Percentiles rank a stretch among this genome's conserved stretches.
Conservation (phyloP, 164 flowering plant species). For the Paratinospora sagittata region DNA sequence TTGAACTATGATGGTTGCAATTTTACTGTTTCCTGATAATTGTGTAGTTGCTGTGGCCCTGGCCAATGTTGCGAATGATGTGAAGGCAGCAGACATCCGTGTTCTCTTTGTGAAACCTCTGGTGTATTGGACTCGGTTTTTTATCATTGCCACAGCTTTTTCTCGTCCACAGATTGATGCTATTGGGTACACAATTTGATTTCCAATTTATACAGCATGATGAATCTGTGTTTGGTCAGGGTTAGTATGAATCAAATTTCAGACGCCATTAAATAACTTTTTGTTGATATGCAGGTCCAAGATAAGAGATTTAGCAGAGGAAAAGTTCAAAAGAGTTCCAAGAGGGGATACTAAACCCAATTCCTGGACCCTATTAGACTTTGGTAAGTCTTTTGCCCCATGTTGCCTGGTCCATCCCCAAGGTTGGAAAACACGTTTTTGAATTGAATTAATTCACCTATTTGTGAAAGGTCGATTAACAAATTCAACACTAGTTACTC, state of each 20-base stretch:
- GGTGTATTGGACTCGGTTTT: slow-evolving; percentile 95
- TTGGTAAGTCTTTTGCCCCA: slow-evolving; percentile 50
- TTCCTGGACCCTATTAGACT: slow-evolving; percentile 90
- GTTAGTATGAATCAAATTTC: neutral
- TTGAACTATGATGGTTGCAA: neutral
- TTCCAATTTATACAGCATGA: neutral
- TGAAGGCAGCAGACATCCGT: slow-evolving; percentile 84
- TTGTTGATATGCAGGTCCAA: slow-evolving; percentile 38
- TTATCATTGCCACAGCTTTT: slow-evolving; percentile 92
- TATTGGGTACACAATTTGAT: slow-evolving; percentile 48
- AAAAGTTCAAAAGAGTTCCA: slow-evolving; percentile 59
- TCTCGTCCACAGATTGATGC: slow-evolving; percentile 95
- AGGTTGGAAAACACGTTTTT: neutral
- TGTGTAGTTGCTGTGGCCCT: slow-evolving; percentile 77
- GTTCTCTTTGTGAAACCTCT: slow-evolving; percentile 96
- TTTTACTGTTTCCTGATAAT: slow-evolving; percentile 17
- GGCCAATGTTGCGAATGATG: slow-evolving; percentile 91
- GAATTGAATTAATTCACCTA: neutral
- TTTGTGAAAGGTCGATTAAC: neutral
- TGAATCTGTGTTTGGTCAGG: neutral
- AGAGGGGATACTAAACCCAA: slow-evolving; percentile 83
- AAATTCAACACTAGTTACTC: neutral
- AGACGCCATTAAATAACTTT: neutral
- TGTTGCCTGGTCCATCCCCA: neutral
- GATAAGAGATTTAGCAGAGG: slow-evolving; percentile 78